Base-by-base conservation (phyloP, 2,329 filamentous ascomycete species). In the Pseudofabraea citricarpa region DNA sequence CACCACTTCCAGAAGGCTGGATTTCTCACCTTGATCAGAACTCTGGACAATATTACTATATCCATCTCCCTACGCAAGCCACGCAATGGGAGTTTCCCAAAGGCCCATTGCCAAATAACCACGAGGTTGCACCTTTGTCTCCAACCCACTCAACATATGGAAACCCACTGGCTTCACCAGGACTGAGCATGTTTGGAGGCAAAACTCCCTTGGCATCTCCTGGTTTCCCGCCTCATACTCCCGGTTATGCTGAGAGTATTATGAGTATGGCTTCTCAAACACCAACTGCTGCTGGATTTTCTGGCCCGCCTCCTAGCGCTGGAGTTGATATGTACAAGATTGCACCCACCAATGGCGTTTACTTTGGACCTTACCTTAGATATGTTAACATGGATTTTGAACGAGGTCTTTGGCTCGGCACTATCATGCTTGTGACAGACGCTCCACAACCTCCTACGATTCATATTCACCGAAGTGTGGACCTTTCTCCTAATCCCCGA, bases 11-110 rank as follows among this genome's bases (percentile, higher is more conserved):
- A 5, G 93, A 98, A 68, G 93, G 93, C 24, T 98, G 93, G 93
- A 97, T 98, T 58, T 89, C 93, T 16, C 93, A 97, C 63, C 74
- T 97, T 4, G 93, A 98, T 62, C 87, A 89, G 53, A 95, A 87
- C 60, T 97, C 91, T 2, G 93, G 93, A 1, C 91, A 97, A 61
- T 98, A 97, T 66, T 98, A 98, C 65, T 98, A 98, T 60, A 98
- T 98, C 47, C 93, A 98, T 63, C 75, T 98, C 22, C 87, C 90
- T 2, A 90, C 88, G 0, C 93, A 97, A 61, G 89, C 90, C 3
- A 98, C 93, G 1, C 93, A 98, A 62, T 98, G 93, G 93, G 93
- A 98, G 59, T 97, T 97, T 54, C 93, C 93, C 21, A 97, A 96
- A 67, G 91, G 91, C 0, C 90, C 90, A 0, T 95, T 89, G 19